phyloP scores from a whole-genome alignment of 495 filamentous ascomycete genomes.

The Parachaetomium inaequale region DNA sequence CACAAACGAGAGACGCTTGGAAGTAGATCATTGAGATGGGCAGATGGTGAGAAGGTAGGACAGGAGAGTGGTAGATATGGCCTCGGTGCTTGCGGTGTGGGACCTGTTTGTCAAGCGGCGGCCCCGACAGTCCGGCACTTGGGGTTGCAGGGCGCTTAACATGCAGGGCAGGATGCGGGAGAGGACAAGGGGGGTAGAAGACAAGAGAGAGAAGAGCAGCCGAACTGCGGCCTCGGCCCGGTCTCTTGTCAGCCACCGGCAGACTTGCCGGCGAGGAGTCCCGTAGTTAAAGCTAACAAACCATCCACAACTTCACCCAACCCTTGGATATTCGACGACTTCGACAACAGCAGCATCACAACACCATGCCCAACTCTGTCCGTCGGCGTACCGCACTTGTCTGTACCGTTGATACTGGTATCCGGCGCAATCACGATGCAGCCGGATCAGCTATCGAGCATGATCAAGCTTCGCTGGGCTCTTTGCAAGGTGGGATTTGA shows the following conservation, averaged over 20 bases:
- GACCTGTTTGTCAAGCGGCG: conserved; percentile 5
- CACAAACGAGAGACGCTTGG: background rate
- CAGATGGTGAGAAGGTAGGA: background rate
- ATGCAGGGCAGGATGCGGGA: background rate
- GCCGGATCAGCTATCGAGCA: background rate
- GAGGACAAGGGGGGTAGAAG: background rate
- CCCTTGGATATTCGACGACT: background rate
- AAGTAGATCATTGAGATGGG: background rate
- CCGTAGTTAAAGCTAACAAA: background rate
- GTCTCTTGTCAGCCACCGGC: background rate
- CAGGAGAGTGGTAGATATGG: conserved; percentile 9
- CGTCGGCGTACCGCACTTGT: background rate
- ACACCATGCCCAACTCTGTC: background rate
- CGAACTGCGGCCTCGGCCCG: background rate
- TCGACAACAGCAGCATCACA: background rate
- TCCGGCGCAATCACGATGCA: background rate
- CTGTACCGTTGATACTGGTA: conserved; percentile 7
- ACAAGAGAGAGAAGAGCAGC: background rate
- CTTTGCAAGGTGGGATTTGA: background rate
- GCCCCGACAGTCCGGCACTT: conserved; percentile 20
- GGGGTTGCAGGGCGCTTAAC: conserved; percentile 15
- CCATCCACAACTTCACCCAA: background rate
- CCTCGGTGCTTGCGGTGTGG: background rate
- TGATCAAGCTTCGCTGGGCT: background rate
- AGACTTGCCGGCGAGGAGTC: background rate